These are phyloP conservation scores for Xylariaceae sp. DNA, from an alignment of 2,329 filamentous ascomycete species.

Conservation along the genomic window DNA sequence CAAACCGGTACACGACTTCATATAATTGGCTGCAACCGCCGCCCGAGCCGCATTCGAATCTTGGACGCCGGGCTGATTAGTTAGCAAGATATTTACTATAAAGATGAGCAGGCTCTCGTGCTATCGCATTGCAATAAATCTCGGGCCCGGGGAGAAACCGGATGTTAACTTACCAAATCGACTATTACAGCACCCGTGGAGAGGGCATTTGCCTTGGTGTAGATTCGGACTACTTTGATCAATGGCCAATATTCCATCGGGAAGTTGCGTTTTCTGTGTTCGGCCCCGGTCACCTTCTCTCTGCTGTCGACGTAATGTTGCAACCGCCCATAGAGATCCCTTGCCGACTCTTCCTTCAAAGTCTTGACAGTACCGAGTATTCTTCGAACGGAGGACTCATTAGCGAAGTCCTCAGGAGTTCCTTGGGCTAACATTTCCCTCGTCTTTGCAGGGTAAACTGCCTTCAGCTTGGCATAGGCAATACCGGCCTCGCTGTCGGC, in stretches of 20 bases:
- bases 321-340: conserved; percentile 28
- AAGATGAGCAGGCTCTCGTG: background rate
- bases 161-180: conserved; percentile 31
- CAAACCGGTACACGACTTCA: conserved; percentile 59
- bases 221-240: conserved; percentile 53
- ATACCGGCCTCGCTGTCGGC: conserved; percentile 32
- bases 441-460: conserved; percentile 33
- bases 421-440: conserved; percentile 32
- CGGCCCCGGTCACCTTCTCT: conserved; percentile 28
- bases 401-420: conserved; percentile 22
- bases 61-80: conserved; percentile 48
- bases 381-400: conserved; percentile 26
- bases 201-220: conserved; percentile 38
- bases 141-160: background rate
- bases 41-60: conserved; percentile 60
- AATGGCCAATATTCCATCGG: conserved; percentile 40
- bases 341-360: conserved; percentile 24
- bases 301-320: conserved; percentile 37
- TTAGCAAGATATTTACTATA: conserved; percentile 8
- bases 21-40: conserved; percentile 57
- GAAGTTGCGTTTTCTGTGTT: conserved; percentile 11
- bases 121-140: background rate
- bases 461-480: conserved; percentile 34
- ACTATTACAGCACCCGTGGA: conserved; percentile 42
- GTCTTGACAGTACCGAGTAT: conserved; percentile 32